A percentile compares a stretch with the other conserved stretches of the same genome.
Conservation (phyloP, 2,329 filamentous ascomycete species). For the Aspergillus fijiensis region DNA sequence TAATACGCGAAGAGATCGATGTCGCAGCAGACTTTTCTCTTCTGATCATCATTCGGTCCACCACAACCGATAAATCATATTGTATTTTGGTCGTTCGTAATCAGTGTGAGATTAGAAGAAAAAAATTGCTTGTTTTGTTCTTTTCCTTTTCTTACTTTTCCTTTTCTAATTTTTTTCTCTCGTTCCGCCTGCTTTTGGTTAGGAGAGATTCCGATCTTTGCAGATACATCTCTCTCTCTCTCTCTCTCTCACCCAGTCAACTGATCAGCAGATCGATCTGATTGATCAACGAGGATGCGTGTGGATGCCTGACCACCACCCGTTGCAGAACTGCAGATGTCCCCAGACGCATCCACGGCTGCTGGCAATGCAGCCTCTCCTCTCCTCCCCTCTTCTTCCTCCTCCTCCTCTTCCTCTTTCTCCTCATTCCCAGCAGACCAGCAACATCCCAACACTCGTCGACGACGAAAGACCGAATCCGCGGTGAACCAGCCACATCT, state of each 20-base stretch:
- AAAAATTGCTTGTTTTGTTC: neutral
- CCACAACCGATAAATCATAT: neutral
- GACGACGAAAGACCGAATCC: constrained; percentile 23
- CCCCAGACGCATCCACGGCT: constrained; percentile 17
- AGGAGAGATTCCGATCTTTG: neutral
- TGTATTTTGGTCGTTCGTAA: neutral
- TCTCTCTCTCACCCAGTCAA: neutral
- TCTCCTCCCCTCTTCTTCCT: neutral
- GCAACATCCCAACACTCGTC: constrained; percentile 10
- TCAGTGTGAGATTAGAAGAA: neutral
- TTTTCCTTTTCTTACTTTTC: neutral
- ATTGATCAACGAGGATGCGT: constrained; percentile 15
- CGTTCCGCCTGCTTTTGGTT: neutral
- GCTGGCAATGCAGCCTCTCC: constrained; percentile 15
- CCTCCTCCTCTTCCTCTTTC: neutral
- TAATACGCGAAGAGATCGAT: neutral
- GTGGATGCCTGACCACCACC: constrained; percentile 22
- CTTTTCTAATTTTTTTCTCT: neutral
- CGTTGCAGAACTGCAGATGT: constrained; percentile 17
- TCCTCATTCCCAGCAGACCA: constrained; percentile 9
- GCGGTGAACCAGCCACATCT: constrained; percentile 16
- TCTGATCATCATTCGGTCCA: neutral
- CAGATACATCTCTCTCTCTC: neutral
- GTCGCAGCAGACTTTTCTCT: neutral
- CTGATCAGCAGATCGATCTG: constrained; percentile 6